A percentile compares a stretch with the other conserved stretches of the same genome.
phyloP scores from a whole-genome alignment of 2,329 filamentous ascomycete species.

The Aspergillus thermomutatus region DNA sequence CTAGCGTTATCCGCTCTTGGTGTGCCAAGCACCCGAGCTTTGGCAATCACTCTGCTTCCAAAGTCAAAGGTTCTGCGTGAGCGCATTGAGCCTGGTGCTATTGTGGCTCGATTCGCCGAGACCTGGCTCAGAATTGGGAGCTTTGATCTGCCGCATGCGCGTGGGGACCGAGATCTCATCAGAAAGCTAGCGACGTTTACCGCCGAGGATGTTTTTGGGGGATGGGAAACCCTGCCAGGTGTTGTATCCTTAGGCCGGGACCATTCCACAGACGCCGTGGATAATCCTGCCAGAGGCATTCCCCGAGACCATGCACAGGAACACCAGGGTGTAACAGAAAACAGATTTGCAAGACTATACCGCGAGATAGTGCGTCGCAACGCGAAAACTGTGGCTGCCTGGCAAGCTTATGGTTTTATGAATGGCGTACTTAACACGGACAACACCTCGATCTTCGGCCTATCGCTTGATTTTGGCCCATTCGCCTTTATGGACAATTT shows the following conservation, averaged over 20 bases:
- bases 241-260: conserved; percentile 46
- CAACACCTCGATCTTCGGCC: conserved; percentile 85
- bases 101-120: conserved; percentile 87
- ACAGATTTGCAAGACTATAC: conserved; percentile 82
- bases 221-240: conserved; percentile 79
- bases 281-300: conserved; percentile 52
- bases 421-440: conserved; percentile 98
- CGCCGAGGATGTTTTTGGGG: conserved; percentile 80
- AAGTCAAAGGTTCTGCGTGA: conserved; percentile 73
- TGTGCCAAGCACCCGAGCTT: conserved; percentile 81
- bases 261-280: conserved; percentile 32
- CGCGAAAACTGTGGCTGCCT: conserved; percentile 81
- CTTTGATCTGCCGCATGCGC: conserved; percentile 83
- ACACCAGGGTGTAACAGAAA: conserved; percentile 66
- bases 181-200: conserved; percentile 75
- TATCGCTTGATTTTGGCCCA: conserved; percentile 91
- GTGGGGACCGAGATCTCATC: conserved; percentile 73
- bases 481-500: conserved; percentile 99
- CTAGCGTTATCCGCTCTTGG: conserved; percentile 70
- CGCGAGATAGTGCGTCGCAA: conserved; percentile 83
- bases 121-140: conserved; percentile 92
- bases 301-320: conserved; percentile 62
- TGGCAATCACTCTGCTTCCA: conserved; percentile 76
- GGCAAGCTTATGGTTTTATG: conserved; percentile 99
- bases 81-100: conserved; percentile 80